Evolutionary conservation across 495 filamentous ascomycete species (phyloP).

Genomic region (Xylaria cubensis): DNA sequence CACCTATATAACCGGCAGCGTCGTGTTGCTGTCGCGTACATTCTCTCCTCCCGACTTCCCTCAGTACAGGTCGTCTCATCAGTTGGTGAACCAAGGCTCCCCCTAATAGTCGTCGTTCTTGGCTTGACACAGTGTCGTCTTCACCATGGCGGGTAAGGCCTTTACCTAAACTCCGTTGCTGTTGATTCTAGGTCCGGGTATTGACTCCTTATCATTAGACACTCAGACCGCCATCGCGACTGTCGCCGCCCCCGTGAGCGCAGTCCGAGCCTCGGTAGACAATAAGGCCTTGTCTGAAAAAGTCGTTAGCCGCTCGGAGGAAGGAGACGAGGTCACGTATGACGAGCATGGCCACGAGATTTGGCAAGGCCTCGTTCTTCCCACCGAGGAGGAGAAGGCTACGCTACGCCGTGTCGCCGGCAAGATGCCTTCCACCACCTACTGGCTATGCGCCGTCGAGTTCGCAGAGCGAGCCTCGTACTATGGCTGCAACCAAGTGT

Average conservation of each 20-base stretch:
- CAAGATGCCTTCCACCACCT: slow-evolving; percentile 53
- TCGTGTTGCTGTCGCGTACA: slow-evolving; percentile 1
- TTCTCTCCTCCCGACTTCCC: background rate
- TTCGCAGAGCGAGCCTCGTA: slow-evolving; percentile 67
- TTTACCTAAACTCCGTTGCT: background rate
- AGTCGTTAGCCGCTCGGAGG: background rate
- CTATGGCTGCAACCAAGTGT: slow-evolving; percentile 62
- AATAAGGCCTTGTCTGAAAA: slow-evolving; percentile 32
- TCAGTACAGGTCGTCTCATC: slow-evolving; percentile 22
- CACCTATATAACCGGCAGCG: slow-evolving; percentile 20
- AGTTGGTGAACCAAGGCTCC: slow-evolving; percentile 1
- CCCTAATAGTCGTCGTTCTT: background rate
- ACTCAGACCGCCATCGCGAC: slow-evolving; percentile 36
- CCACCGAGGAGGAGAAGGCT: slow-evolving; percentile 59
- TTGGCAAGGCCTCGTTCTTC: slow-evolving; percentile 50
- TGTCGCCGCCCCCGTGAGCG: slow-evolving; percentile 32
- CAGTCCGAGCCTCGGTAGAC: slow-evolving; percentile 39
- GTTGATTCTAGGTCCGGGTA: background rate
- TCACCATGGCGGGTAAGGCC: slow-evolving; percentile 21
- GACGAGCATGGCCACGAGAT: slow-evolving; percentile 39
- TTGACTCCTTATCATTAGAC: slow-evolving; percentile 26
- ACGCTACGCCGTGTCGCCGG: slow-evolving; percentile 61
- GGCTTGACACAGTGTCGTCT: slow-evolving; percentile 11
- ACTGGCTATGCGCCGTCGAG: slow-evolving; percentile 61
- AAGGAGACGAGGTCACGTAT: slow-evolving; percentile 9